Percentiles rank a stretch among this genome's conserved stretches.
phyloP scores from a whole-genome alignment of 371 early-diverging fungal species.

The Actinomortierella ambigua region DNA sequence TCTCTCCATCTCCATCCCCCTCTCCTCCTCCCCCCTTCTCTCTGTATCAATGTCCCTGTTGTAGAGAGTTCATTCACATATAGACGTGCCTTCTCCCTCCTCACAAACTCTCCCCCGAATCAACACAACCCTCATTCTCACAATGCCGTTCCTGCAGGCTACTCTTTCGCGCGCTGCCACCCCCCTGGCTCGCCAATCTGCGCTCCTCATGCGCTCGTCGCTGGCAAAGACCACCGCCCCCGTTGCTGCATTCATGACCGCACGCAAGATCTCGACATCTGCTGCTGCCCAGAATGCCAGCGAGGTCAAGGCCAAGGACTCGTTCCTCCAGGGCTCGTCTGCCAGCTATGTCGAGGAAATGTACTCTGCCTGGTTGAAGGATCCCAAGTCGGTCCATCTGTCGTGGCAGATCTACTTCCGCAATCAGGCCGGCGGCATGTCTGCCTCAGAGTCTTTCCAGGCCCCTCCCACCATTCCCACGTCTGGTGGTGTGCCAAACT shows the following conservation, averaged over 20 bases:
- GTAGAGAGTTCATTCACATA: too few relatives aligned
- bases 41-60: too few relatives aligned
- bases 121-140: neutral
- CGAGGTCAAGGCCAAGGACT: constrained; percentile 48
- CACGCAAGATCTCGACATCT: constrained; percentile 24
- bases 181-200: constrained; percentile 22
- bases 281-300: constrained; percentile 15
- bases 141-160: constrained; percentile 36
- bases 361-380: constrained; percentile 92
- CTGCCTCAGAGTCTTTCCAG: constrained; percentile 78
- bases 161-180: constrained; percentile 22
- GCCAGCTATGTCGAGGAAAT: constrained; percentile 94
- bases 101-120: neutral
- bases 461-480: constrained; percentile 84
- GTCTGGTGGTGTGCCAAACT: constrained; percentile 68
- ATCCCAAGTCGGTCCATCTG: constrained; percentile 92
- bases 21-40: too few relatives aligned
- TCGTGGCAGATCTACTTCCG: constrained; percentile 97
- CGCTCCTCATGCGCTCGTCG: constrained; percentile 27
- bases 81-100: too few relatives aligned
- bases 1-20: too few relatives aligned
- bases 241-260: constrained; percentile 26
- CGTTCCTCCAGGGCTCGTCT: constrained; percentile 80
- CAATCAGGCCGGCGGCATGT: constrained; percentile 78
- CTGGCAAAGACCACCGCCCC: constrained; percentile 24